Percentiles rank a stretch among this genome's conserved stretches.
Conservation (phyloP, 441 rosid genomes). For the Breynia disticha region DNA sequence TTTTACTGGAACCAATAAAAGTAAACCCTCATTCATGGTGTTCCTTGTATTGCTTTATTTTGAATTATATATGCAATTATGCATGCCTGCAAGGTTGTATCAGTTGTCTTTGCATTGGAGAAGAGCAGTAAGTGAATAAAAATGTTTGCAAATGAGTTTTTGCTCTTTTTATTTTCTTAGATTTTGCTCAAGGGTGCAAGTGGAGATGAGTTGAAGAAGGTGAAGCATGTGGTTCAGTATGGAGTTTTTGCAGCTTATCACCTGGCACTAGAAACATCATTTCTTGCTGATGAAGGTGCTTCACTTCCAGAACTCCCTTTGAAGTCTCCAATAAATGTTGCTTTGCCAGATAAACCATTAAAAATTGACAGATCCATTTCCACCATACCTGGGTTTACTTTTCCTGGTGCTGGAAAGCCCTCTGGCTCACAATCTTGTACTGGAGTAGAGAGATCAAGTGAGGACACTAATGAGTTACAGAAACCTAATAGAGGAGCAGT, state of each 20-base stretch:
- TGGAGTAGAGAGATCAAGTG: constrained; percentile 33
- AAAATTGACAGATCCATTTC: constrained; percentile 72
- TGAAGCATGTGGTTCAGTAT: constrained; percentile 85
- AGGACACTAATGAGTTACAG: constrained; percentile 28
- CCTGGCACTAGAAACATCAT: constrained; percentile 86
- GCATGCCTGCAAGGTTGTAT: too few relatives aligned
- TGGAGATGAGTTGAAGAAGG: constrained; percentile 82
- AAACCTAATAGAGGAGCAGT: constrained; percentile 24
- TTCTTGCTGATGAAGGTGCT: constrained; percentile 97
- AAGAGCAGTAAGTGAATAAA: neutral
- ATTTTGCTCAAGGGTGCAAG: constrained; percentile 85
- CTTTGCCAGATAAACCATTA: constrained; percentile 61
- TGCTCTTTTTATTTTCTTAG: constrained; percentile 29
- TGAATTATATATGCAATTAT: too few relatives aligned
- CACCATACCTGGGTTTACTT: constrained; percentile 63
- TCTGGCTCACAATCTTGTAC: constrained; percentile 26
- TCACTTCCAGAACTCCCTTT: constrained; percentile 76
- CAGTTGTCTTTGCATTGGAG: too few relatives aligned
- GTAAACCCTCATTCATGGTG: too few relatives aligned
- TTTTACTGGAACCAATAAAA: too few relatives aligned
- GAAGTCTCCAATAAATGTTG: constrained; percentile 67
- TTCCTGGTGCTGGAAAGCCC: constrained; percentile 39
- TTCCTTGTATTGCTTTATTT: too few relatives aligned
- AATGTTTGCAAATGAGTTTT: constrained; percentile 2
- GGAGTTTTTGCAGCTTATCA: constrained; percentile 98